Evolutionary conservation across 2,329 filamentous ascomycete species (phyloP), one percentile per base, ranked within the genome.

Genomic region (Colletotrichum sp.): DNA sequence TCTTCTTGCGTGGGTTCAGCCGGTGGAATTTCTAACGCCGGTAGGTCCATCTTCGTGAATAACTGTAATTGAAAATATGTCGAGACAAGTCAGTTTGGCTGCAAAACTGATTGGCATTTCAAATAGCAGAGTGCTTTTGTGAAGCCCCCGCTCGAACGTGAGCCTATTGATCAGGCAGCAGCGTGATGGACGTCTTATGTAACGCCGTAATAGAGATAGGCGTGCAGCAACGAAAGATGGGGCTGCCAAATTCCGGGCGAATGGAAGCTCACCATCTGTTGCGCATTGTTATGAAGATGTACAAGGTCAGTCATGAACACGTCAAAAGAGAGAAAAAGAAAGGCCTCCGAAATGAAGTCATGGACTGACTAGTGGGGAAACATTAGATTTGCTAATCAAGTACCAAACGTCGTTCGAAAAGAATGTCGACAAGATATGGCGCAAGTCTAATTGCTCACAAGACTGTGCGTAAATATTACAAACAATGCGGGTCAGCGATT

Each of bases 401-500:
- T n/a, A n/a, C 18, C 16, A 18, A 18, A 0, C 0, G 1, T n/a
- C 16, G 8, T 18, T 10, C 36, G 8, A 44, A 8, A 44, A 0
- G 39, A 49, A 49, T 12, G 5, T 49, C 18, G 39, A 49, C 9
- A 12, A 49, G 39, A 12, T n/a, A 49, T 49, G 18, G 39, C 39
- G 9, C 39, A 49, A 1, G 18, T 49, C 39, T 21, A 1, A 49
- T n/a, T 49, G 10, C 18, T 49, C 18, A 49, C 18, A 12, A 49
- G 9, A 1, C 18, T 49, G 18, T 0, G 39, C 18, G 39, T 44
- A 44, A 18, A 0, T 18, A 44, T 44, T 18, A 18, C 39, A 49
- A 1, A 5, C 39, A 49, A 10, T 49, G 39, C 39, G 18, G 18
- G 18, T 49, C 39, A 49, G 39, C 39, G 39, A n/a, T 2, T 49